Conservation (phyloP, 1,139 yeast species). For the Candida sp. region DNA sequence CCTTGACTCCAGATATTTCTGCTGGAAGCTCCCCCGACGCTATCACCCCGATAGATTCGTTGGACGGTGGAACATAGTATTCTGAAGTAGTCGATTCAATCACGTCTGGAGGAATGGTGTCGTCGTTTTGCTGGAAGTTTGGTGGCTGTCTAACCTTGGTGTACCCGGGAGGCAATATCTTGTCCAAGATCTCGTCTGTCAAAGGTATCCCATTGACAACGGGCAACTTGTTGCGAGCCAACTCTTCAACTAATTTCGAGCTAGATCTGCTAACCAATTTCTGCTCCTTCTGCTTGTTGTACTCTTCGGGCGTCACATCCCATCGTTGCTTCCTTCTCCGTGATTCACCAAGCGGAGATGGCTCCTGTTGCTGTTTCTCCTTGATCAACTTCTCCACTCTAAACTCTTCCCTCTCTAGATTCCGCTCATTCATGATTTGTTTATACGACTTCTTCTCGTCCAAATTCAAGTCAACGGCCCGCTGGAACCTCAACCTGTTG, state of each 20-base stretch:
- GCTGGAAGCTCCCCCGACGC: constrained; percentile 34
- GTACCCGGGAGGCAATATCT: constrained; percentile 61
- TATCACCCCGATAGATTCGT: constrained; percentile 8
- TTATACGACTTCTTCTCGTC: constrained; percentile 30
- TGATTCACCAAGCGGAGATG: constrained; percentile 11
- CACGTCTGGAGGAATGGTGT: constrained; percentile 32
- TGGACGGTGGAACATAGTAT: constrained; percentile 29
- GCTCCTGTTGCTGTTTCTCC: constrained; percentile 14
- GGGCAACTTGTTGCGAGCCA: constrained; percentile 33
- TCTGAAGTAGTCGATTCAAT: constrained; percentile 24
- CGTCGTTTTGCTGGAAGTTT: constrained; percentile 41
- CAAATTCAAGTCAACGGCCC: constrained; percentile 27
- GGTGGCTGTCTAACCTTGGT: constrained; percentile 51
- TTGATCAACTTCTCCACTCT: constrained; percentile 22
- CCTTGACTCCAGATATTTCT: constrained; percentile 63
- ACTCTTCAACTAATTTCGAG: constrained; percentile 6
- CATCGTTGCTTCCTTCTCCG: constrained; percentile 33
- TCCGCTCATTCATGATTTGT: constrained; percentile 40
- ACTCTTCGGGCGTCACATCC: constrained; percentile 42
- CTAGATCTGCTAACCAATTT: background rate
- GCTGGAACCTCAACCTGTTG: constrained; percentile 24
- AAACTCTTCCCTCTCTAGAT: constrained; percentile 34
- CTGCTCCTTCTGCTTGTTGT: constrained; percentile 17
- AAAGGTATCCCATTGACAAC: constrained; percentile 49
- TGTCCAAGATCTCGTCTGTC: constrained; percentile 53